A percentile compares a stretch with the other conserved stretches of the same genome.
phyloP scores from a whole-genome alignment of 2,329 filamentous ascomycete species.

The Aspergillaceae sp. region DNA sequence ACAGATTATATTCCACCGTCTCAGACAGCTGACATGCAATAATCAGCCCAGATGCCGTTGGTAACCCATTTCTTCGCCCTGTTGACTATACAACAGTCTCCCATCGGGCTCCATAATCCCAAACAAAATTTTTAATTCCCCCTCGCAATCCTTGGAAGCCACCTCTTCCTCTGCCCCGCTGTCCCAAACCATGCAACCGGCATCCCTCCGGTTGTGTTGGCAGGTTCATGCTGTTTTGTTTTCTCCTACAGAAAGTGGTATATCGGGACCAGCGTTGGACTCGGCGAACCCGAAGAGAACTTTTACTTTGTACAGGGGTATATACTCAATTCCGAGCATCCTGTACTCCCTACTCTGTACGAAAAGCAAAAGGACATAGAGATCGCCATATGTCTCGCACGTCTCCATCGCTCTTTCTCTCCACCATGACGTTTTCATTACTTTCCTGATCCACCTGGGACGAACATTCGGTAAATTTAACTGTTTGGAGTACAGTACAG shows the following conservation, averaged over 20 bases:
- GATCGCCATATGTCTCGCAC: no score
- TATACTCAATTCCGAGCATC: no score
- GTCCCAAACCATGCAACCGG: conserved; percentile 57
- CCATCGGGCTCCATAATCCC: conserved; percentile 56
- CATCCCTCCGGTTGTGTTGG: no score
- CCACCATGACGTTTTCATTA: conserved; percentile 10
- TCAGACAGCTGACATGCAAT: conserved; percentile 53
- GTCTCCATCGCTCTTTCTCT: no score
- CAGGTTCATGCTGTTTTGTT: no score
- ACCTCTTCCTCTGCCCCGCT: conserved; percentile 49
- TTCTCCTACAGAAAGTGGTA: no score
- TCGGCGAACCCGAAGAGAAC: no score
- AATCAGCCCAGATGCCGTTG: conserved; percentile 51
- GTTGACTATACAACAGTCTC: conserved; percentile 51
- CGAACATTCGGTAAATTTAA: conserved; percentile 12
- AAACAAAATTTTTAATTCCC: conserved; percentile 55
- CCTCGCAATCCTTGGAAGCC: conserved; percentile 51
- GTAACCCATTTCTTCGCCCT: conserved; percentile 64
- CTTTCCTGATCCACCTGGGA: conserved; percentile 11
- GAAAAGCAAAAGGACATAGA: no score
- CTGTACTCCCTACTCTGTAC: no score
- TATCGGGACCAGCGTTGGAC: no score
- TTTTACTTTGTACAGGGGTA: no score
- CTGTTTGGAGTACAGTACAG: conserved; percentile 5
- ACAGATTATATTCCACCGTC: conserved; percentile 52